phyloP scores from a whole-genome alignment of 2,329 filamentous ascomycete species.

The Pseudocercospora vitis region DNA sequence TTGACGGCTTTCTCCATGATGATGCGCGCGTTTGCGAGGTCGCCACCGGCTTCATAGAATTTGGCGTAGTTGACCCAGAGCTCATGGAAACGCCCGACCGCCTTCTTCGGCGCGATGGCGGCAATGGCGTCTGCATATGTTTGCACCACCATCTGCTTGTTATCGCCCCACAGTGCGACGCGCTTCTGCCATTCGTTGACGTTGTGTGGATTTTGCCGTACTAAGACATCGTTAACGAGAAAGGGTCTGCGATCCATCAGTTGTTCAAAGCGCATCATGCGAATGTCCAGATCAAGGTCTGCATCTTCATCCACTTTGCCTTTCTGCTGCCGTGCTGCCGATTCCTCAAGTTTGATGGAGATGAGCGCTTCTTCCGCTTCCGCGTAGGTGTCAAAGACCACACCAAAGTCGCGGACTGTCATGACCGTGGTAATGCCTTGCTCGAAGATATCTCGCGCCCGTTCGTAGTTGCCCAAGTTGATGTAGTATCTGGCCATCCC shows the following conservation, averaged over 20 bases:
- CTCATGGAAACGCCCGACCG: slow-evolving; percentile 87
- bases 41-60: slow-evolving; percentile 87
- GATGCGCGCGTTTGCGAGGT: slow-evolving; percentile 78
- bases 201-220: slow-evolving; percentile 94
- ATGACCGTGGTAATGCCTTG: slow-evolving; percentile 97
- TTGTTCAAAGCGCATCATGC: slow-evolving; percentile 97
- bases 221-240: slow-evolving; percentile 89
- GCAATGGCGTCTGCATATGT: slow-evolving; percentile 95
- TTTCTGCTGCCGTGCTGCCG: slow-evolving; percentile 75
- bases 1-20: slow-evolving; percentile 99
- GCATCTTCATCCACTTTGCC: slow-evolving; percentile 75
- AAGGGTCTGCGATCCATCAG: slow-evolving; percentile 96
- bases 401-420: slow-evolving; percentile 95
- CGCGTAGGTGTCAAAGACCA: slow-evolving; percentile 93
- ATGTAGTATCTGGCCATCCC: slow-evolving; percentile 97
- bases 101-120: slow-evolving; percentile 90
- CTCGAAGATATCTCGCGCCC: slow-evolving; percentile 88
- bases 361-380: slow-evolving; percentile 98
- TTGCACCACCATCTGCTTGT: slow-evolving; percentile 84
- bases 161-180: slow-evolving; percentile 92
- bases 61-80: slow-evolving; percentile 97
- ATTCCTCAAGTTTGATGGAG: slow-evolving; percentile 83
- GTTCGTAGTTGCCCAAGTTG: slow-evolving; percentile 86
- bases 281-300: slow-evolving; percentile 91
- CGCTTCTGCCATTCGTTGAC: slow-evolving; percentile 97